Evolutionary conservation across 2,329 filamentous ascomycete genomes (phyloP), one percentile per base, ranked within the genome.

Genomic region (Endoconidiophora polonica): DNA sequence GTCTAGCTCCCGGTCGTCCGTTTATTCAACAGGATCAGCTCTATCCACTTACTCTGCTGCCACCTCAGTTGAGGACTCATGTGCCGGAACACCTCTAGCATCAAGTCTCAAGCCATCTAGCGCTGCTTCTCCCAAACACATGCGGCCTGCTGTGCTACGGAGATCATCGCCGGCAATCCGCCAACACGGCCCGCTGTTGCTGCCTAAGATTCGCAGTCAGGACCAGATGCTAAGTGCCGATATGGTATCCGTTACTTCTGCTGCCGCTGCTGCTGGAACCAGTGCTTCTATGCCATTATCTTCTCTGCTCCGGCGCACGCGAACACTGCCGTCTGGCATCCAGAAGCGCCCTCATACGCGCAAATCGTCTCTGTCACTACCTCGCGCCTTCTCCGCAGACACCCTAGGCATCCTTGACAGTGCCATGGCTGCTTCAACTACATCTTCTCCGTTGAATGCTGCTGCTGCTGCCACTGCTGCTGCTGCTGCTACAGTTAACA

Each of bases 131-230:
- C 12, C 26, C 12, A 33, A 33, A 9, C 7, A 10, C 7, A 7
- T 33, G 12, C 84, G 79, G 20, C 6, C 33, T 20, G 22, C 16
- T 14, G 24, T 45, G n/a, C 81, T 81, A 10, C 67, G 72, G 39
- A 68, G 72, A 48, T 74, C 73, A 48, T 71, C 74, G 55, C 83
- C 83, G 33, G 83, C 85, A 54, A 76, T 88, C 57, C 75, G 80
- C 54, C 81, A 86, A 54, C 81, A 87, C 66, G 85, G 86, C 48
- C 85, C 86, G 47, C 70, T 86, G 45, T 70, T 94, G 53, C 72
- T 94, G 29, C 86, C 86, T 60, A 91, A 87, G 72, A 88, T 93
- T 67, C 77, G 86, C 54, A 77, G 77, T 39, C 86, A 91, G 66
- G 86, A 94, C 66, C 83, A 90, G 65, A 73, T 81, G 54, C 5